Evolutionary conservation across 768 basidiomycete genomes (phyloP).

Genomic region (Gyrodon lividus): DNA sequence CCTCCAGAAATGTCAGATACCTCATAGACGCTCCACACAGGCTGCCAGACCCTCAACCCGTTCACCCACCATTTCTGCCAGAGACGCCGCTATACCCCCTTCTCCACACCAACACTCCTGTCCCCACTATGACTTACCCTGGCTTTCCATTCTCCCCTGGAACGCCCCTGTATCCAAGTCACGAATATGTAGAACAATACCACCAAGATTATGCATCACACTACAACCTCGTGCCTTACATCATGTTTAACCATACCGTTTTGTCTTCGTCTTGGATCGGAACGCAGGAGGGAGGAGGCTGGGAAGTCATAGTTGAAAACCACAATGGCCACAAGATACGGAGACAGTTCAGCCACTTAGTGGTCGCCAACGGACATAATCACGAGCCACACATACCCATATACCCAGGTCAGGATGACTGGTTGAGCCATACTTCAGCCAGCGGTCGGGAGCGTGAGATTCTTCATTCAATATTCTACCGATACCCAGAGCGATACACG

Average conservation of each 20-base stretch:
- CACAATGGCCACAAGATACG: conserved; percentile 18
- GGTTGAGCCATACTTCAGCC: conserved; percentile 36
- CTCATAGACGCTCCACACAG: conserved; percentile 10
- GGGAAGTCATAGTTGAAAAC: conserved; percentile 41
- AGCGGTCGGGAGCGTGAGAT: conserved; percentile 36
- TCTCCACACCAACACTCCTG: conserved; percentile 54
- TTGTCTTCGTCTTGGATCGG: conserved; percentile 45
- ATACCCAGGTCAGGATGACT: conserved; percentile 49
- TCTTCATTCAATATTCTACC: conserved; percentile 54
- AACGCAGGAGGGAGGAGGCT: conserved; percentile 35
- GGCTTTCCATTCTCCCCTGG: conserved; percentile 48
- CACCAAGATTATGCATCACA: conserved; percentile 43
- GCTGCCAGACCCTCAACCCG: conserved; percentile 33
- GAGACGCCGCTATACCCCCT: conserved; percentile 55
- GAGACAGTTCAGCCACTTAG: conserved; percentile 49
- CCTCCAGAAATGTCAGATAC: no score
- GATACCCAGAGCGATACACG: conserved; percentile 42
- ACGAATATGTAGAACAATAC: conserved; percentile 46
- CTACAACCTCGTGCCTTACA: conserved; percentile 38
- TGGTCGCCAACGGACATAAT: conserved; percentile 57
- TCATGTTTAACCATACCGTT: conserved; percentile 45
- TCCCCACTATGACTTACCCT: conserved; percentile 60
- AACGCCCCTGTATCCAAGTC: conserved; percentile 50
- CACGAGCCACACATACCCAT: conserved; percentile 47
- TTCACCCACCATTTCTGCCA: conserved; percentile 46